phyloP scores from a whole-genome alignment of 2,329 filamentous ascomycete genomes.

The Keithomyces neogunnii region DNA sequence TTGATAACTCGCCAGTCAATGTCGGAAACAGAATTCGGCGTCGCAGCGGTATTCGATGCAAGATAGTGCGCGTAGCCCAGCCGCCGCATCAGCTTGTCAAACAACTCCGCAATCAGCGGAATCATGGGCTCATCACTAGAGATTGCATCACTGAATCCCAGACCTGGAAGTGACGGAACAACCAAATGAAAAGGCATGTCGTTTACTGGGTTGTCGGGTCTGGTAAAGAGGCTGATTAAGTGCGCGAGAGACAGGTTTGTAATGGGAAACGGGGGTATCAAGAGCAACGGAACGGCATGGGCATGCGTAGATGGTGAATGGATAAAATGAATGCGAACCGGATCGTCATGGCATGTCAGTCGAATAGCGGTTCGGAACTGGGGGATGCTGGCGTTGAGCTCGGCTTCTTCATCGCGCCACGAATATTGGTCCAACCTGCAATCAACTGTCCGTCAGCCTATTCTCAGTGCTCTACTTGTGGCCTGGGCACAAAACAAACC shows the following conservation, averaged over 20 bases:
- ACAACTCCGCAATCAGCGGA: constrained; percentile 42
- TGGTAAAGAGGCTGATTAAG: constrained; percentile 44
- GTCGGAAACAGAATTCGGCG: constrained; percentile 33
- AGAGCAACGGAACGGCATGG: constrained; percentile 52
- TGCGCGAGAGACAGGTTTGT: constrained; percentile 53
- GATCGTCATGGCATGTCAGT: constrained; percentile 28
- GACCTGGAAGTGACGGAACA: constrained; percentile 55
- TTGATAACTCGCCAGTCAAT: constrained; percentile 44
- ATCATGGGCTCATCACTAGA: constrained; percentile 40
- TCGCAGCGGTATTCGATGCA: constrained; percentile 43
- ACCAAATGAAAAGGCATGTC: constrained; percentile 56
- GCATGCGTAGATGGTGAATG: constrained; percentile 45
- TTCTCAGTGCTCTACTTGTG: not conserved
- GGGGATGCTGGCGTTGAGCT: constrained; percentile 49
- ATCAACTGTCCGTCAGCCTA: not conserved
- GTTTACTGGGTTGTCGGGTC: constrained; percentile 36
- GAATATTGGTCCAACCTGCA: constrained; percentile 56
- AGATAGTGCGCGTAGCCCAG: constrained; percentile 53
- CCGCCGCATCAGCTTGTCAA: constrained; percentile 51
- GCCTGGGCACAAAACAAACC: constrained; percentile 31
- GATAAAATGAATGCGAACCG: constrained; percentile 55
- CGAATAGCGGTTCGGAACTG: constrained; percentile 54
- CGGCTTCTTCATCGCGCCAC: constrained; percentile 52
- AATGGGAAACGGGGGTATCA: constrained; percentile 58
- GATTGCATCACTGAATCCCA: constrained; percentile 59